Conservation (phyloP, 192 early-diverging fungal genomes). For the Mortierella hygrophila region DNA sequence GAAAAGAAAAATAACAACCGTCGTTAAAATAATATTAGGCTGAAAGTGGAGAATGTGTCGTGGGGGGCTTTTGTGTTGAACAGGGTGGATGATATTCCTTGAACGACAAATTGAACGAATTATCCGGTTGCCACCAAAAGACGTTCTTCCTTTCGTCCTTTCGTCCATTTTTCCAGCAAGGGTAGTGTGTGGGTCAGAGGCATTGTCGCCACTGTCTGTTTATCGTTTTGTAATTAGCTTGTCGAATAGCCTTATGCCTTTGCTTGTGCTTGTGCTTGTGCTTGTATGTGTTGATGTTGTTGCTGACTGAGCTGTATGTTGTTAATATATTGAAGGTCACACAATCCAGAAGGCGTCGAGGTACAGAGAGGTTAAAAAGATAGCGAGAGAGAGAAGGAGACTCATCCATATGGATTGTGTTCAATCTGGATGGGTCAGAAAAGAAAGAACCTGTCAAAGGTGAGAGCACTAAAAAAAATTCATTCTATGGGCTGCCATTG, state of each 20-base stretch:
- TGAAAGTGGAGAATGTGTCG: not conserved
- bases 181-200: too few relatives aligned
- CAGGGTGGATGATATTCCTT: too few relatives aligned
- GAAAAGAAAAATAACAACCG: not conserved
- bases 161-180: too few relatives aligned
- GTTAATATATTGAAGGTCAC: slow-evolving; percentile 4
- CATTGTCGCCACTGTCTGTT: too few relatives aligned
- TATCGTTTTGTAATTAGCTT: not conserved
- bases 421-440: not conserved
- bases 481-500: not conserved
- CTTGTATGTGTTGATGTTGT: not conserved
- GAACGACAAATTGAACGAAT: too few relatives aligned
- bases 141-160: too few relatives aligned
- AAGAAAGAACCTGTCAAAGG: not conserved
- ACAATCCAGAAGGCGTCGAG: slow-evolving; percentile 5
- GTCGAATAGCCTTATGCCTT: not conserved
- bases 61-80: too few relatives aligned
- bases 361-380: not conserved
- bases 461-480: not conserved
- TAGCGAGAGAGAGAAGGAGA: not conserved
- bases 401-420: not conserved
- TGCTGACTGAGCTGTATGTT: slow-evolving; percentile 9
- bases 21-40: not conserved
- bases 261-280: not conserved
- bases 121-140: too few relatives aligned